Percentiles rank a stretch among this genome's conserved stretches.
These are phyloP conservation scores for Marchantia polymorpha DNA, from an alignment of 225 moss, liverwort and hornwort genomes.

Conservation along the genomic window DNA sequence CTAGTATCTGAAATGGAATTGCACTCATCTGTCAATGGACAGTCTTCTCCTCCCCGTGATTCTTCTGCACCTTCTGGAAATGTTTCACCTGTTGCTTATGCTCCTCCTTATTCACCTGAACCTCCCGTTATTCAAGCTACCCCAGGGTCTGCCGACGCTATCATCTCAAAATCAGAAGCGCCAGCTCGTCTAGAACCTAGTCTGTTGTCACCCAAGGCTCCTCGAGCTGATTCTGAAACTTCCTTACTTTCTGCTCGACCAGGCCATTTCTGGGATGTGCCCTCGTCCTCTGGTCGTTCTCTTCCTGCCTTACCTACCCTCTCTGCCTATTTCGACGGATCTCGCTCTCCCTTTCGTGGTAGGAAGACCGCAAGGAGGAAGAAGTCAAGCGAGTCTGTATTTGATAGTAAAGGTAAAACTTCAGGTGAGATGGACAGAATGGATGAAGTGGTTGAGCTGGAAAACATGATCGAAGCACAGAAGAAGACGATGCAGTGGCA, in stretches of 20 bases:
- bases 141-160: neutral
- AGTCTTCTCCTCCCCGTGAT: neutral
- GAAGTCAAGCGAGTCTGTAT: conserved; percentile 17
- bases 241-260: conserved; percentile 21
- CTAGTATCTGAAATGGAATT: neutral
- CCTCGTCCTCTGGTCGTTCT: conserved; percentile 19
- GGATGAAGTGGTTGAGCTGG: conserved; percentile 39
- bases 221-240: conserved; percentile 5
- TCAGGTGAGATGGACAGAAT: conserved; percentile 27
- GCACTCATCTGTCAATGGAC: neutral
- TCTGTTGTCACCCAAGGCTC: neutral
- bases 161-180: neutral
- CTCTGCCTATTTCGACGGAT: conserved; percentile 39
- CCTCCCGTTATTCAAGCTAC: neutral
- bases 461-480: conserved; percentile 64
- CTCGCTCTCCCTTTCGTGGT: conserved; percentile 42
- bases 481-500: conserved; percentile 56
- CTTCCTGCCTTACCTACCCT: conserved; percentile 28
- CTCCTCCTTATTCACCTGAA: neutral
- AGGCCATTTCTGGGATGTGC: conserved; percentile 32
- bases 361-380: conserved; percentile 42
- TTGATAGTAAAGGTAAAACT: conserved; percentile 27
- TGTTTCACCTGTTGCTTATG: neutral
- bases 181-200: neutral
- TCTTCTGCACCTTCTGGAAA: neutral